A percentile compares a stretch with the other conserved stretches of the same genome.
phyloP scores from a whole-genome alignment of 2,329 filamentous ascomycete genomes.

The Sarocladium oryzae region DNA sequence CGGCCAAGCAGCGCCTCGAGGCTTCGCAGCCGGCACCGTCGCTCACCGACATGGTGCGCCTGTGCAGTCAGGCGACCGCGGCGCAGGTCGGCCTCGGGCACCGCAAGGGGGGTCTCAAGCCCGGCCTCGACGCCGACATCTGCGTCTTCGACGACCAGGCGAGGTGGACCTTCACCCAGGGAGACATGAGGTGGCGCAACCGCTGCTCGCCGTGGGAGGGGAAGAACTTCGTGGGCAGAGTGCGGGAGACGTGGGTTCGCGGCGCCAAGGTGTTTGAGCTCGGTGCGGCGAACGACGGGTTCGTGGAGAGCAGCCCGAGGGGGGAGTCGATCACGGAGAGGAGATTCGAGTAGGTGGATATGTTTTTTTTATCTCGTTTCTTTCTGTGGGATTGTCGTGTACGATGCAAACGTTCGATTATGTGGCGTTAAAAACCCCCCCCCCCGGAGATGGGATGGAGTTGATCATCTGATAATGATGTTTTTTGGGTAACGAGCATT shows the following conservation, averaged over 20 bases:
- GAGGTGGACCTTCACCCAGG: constrained; percentile 65
- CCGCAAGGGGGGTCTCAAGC: constrained; percentile 67
- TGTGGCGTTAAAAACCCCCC: too few relatives aligned
- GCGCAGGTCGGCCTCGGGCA: constrained; percentile 78
- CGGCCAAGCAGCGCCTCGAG: constrained; percentile 55
- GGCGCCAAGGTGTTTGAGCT: constrained; percentile 69
- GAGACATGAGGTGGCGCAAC: constrained; percentile 91
- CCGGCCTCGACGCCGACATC: constrained; percentile 83
- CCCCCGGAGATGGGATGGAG: too few relatives aligned
- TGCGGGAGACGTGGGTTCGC: constrained; percentile 79
- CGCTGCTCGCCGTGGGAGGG: constrained; percentile 88
- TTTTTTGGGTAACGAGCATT: too few relatives aligned
- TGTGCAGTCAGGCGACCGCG: constrained; percentile 83
- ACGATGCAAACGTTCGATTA: too few relatives aligned
- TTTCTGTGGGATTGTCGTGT: too few relatives aligned
- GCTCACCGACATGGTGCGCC: constrained; percentile 74
- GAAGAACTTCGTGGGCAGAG: constrained; percentile 68
- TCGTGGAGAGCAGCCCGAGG: constrained; percentile 38
- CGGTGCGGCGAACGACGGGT: constrained; percentile 56
- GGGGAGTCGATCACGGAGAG: constrained; percentile 56
- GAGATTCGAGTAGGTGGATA: constrained; percentile 30
- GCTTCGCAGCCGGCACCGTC: constrained; percentile 35
- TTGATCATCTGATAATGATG: too few relatives aligned
- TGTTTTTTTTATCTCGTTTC: too few relatives aligned
- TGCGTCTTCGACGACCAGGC: constrained; percentile 86